phyloP scores from a whole-genome alignment of 805 yeast genomes.

The Alloascoidea africana region DNA sequence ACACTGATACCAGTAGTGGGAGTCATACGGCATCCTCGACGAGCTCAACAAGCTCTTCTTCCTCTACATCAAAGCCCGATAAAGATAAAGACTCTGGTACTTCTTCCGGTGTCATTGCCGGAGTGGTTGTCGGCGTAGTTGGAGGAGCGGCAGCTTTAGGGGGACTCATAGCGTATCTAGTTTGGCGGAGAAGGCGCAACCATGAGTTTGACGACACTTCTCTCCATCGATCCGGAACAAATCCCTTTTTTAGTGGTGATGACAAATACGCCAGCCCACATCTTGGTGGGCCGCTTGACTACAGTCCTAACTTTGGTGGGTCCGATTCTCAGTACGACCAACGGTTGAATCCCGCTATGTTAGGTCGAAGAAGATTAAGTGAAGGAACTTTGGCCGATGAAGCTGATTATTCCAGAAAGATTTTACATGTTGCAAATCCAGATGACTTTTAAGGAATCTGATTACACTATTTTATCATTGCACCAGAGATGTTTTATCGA shows the following conservation, averaged over 20 bases:
- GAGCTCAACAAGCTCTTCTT: not conserved
- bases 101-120: not conserved
- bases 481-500: too few species aligned
- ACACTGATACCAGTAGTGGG: not conserved
- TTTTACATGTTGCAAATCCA: constrained; percentile 80
- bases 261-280: too few species aligned
- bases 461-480: too few species aligned
- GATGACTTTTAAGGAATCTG: constrained; percentile 31
- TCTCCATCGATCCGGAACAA: not conserved
- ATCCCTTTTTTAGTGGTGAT: not conserved
- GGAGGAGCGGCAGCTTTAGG: not conserved
- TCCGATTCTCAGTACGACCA: constrained; percentile 28
- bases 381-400: constrained; percentile 84
- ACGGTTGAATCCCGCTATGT: constrained; percentile 56
- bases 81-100: not conserved
- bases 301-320: too few species aligned
- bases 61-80: not conserved
- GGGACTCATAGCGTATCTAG: not conserved
- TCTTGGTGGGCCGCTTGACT: too few species aligned
- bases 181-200: constrained; percentile 1
- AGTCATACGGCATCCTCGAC: not conserved
- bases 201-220: not conserved
- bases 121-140: constrained; percentile 1
- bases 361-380: constrained; percentile 69
- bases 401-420: constrained; percentile 66